These are phyloP conservation scores for Fusarium papillatum DNA, from an alignment of 2,329 filamentous ascomycete species.

Conservation along the genomic window DNA sequence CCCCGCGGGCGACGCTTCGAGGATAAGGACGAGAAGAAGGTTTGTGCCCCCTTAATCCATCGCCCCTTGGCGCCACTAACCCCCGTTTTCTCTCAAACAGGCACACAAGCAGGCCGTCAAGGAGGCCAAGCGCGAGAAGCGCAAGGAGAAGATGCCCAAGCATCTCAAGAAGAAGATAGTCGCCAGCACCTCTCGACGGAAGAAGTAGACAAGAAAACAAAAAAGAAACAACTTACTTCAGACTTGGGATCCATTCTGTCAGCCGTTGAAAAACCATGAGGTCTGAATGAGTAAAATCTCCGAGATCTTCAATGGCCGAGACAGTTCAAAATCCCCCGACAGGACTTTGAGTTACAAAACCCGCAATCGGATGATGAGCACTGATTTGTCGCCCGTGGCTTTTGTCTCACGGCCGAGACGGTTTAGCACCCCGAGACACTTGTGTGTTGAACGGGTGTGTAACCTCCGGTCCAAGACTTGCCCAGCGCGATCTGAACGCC, in stretches of 20 bases:
- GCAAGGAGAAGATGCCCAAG: conserved; percentile 97
- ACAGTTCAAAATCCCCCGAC: conserved; percentile 5
- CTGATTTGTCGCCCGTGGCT: conserved; percentile 47
- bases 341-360: background rate
- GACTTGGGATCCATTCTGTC: background rate
- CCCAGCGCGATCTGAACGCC: conserved; percentile 55
- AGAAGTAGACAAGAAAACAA: conserved; percentile 61
- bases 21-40: conserved; percentile 91
- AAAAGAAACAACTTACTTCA: background rate
- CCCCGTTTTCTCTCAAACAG: conserved; percentile 43
- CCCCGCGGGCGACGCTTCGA: conserved; percentile 89
- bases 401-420: conserved; percentile 30
- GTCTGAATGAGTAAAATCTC: conserved; percentile 5
- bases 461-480: conserved; percentile 31
- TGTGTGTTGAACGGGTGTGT: conserved; percentile 11
- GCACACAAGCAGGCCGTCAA: conserved; percentile 91
- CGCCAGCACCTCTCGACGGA: conserved; percentile 70
- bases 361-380: conserved; percentile 64
- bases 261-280: conserved; percentile 19
- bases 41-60: conserved; percentile 47
- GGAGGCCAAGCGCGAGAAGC: conserved; percentile 93
- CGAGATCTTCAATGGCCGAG: background rate
- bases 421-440: conserved; percentile 42
- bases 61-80: conserved; percentile 37
- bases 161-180: conserved; percentile 93